Evolutionary conservation across 306 rosid species (phyloP).

Genomic region (barrel medic (Medicago truncatula)): DNA sequence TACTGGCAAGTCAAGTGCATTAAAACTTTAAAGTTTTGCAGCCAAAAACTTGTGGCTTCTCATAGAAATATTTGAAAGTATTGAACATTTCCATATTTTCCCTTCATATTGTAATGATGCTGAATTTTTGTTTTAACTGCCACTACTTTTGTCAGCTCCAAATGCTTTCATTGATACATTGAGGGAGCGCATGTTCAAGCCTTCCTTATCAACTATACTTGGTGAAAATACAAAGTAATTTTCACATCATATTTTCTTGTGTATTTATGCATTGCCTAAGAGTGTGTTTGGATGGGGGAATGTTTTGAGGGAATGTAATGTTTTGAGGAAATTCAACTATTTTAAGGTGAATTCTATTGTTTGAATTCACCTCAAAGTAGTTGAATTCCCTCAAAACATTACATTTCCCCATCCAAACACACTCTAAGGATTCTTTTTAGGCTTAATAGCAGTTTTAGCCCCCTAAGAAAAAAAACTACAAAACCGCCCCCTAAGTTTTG

Average conservation of each 20-base stretch:
- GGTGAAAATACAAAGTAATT: conserved; percentile 77
- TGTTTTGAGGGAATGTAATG: too few relatives aligned
- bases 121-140: conserved; percentile 33
- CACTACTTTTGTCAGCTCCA: conserved; percentile 64
- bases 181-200: conserved; percentile 98
- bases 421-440: too few relatives aligned
- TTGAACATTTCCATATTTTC: conserved; percentile 24
- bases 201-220: conserved; percentile 77
- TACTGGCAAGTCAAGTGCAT: conserved; percentile 10
- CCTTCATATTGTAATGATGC: conserved; percentile 37
- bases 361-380: too few relatives aligned
- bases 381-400: too few relatives aligned
- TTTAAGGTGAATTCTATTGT: too few relatives aligned
- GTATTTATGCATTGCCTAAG: conserved; percentile 30
- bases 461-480: too few relatives aligned
- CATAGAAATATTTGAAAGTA: conserved; percentile 14
- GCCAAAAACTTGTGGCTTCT: conserved; percentile 22
- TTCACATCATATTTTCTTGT: conserved; percentile 35
- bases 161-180: conserved; percentile 81
- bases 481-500: too few relatives aligned
- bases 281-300: too few relatives aligned
- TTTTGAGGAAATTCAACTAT: too few relatives aligned
- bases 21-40: conserved; percentile 16
- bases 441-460: too few relatives aligned
- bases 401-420: too few relatives aligned